Base-by-base conservation (phyloP, 148 eudicot species). In the Vaccinium macrocarpon region DNA sequence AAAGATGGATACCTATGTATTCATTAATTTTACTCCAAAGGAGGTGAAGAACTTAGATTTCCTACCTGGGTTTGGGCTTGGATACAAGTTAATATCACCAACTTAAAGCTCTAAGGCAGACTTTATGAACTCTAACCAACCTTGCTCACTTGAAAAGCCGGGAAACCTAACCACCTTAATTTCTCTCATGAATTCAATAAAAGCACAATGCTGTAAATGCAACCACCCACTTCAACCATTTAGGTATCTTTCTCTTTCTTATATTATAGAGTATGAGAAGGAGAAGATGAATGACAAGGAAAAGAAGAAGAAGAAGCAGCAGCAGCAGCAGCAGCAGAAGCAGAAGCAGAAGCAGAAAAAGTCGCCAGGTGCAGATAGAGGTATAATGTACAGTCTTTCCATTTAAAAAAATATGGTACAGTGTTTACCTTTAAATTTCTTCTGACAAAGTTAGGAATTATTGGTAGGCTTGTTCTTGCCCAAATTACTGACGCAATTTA, bases 111-210 rank as follows among this genome's bases (percentile, higher is more conserved):
- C n/a, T 72, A 72, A 38, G n/a, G 38, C 21, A 38, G 76, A 35
- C 38, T 72, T 72, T 72, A 72, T 72, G 76, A 48, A 0, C 52
- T 38, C 56, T n/a, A 16, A 53, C 51, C 80, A 57, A 56, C 70
- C 32, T 73, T 46, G 25, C 70, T 83, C 80, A 56, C 57, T 51
- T 68, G 53, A 78, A 84, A 53, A 77, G 82, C 48, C 27, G 10
- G 50, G 48, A 83, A 78, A 84, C 85, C 82, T 79, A 84, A 79
- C 82, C 56, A 51, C 42, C 49, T 52, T 62, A 19, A 64, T 68
- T 51, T 79, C 46, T 50, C 53, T 35, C 82, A 52, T 84, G 85
- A 83, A 61, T n/a, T 83, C 73, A 76, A 62, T 84, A 62, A 84
- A 76, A 84, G 77, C 86, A 51, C 25, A 79, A 13, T n/a, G 66